Conservation (phyloP, 352 stramenopile genomes). For the Plasmopara muralis region DNA sequence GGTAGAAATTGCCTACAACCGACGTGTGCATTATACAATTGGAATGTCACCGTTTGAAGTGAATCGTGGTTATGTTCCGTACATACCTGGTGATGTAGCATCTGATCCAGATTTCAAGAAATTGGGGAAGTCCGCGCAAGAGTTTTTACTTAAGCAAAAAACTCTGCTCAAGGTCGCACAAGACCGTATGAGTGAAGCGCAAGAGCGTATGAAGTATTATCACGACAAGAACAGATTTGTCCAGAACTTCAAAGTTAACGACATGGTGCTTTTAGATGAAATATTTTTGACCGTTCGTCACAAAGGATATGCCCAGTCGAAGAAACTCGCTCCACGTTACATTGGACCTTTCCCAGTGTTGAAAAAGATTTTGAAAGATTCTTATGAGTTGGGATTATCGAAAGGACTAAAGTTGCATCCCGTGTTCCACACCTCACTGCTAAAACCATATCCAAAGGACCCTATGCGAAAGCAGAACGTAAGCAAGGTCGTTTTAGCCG, state of each 20-base stretch:
- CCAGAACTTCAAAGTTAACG: neutral
- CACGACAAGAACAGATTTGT: neutral
- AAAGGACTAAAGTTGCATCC: no score
- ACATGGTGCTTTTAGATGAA: neutral
- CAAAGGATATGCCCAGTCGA: neutral
- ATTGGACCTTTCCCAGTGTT: no score
- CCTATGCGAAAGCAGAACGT: no score
- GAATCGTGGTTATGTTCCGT: neutral
- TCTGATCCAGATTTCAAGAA: neutral
- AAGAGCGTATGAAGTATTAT: neutral
- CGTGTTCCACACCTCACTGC: no score
- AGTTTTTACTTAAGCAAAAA: neutral
- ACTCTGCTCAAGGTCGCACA: neutral
- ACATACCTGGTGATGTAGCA: neutral
- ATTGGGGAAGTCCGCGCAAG: neutral
- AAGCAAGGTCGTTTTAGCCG: no score
- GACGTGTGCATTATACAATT: neutral
- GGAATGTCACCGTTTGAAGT: conserved; percentile 2
- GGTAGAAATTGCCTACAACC: neutral
- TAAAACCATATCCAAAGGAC: no score
- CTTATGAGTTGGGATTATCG: no score
- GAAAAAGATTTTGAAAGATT: no score
- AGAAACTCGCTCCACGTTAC: no score
- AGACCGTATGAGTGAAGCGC: neutral
- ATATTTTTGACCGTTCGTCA: neutral